Conservation (phyloP, 371 early-diverging fungal genomes). For the Quaeritorhiza haematococci region DNA sequence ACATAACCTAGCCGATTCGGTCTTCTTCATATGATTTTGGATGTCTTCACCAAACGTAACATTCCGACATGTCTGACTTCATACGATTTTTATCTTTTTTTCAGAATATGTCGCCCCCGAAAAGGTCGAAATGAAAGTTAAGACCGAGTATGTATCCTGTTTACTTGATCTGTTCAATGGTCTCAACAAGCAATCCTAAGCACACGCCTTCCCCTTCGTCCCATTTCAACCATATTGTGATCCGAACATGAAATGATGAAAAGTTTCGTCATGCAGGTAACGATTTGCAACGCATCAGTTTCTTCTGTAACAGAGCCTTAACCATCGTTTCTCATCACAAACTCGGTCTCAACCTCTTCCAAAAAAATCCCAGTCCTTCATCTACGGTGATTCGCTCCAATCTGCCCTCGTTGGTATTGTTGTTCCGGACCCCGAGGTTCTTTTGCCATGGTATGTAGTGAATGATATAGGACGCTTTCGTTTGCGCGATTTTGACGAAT, state of each 20-base stretch:
- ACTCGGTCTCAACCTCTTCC: conserved; percentile 14
- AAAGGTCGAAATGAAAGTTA: conserved; percentile 66
- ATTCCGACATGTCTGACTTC: too few species aligned
- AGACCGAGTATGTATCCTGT: conserved; percentile 36
- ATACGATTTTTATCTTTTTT: too few species aligned
- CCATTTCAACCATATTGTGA: too few species aligned
- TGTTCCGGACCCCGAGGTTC: conserved; percentile 36
- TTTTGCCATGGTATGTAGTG: conserved; percentile 15
- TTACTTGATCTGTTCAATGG: too few species aligned
- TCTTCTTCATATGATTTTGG: conserved; percentile 32
- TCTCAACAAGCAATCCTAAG: neutral
- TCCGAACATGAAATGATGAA: too few species aligned
- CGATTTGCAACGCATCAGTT: neutral
- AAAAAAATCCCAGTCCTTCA: conserved; percentile 27
- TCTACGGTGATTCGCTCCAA: conserved; percentile 43
- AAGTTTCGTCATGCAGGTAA: neutral
- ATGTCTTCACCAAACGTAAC: neutral
- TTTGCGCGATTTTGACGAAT: too few species aligned
- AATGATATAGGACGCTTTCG: conserved; percentile 1
- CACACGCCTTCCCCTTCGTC: too few species aligned
- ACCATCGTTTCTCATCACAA: neutral
- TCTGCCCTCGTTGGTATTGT: conserved; percentile 32
- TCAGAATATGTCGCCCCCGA: conserved; percentile 80
- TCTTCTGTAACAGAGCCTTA: conserved; percentile 24
- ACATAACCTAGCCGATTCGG: too few species aligned